phyloP scores from a whole-genome alignment of 2,329 filamentous ascomycete species.

The Teratosphaeria zuluensis region DNA sequence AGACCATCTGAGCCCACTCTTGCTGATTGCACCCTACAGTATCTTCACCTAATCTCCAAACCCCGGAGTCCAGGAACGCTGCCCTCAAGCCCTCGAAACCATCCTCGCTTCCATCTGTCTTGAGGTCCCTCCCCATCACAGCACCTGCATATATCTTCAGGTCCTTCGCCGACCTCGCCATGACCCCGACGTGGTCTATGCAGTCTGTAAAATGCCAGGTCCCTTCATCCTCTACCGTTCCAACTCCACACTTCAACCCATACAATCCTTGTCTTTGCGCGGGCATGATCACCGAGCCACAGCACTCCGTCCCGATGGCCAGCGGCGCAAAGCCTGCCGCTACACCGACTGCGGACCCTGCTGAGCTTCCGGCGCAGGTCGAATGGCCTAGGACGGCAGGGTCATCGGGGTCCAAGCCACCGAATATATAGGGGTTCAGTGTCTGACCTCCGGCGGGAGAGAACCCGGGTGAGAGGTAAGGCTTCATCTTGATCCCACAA shows the following conservation, averaged over 20 bases:
- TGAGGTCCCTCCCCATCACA: no score
- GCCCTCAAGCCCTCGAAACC: slow-evolving; percentile 1
- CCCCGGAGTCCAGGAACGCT: slow-evolving; percentile 1
- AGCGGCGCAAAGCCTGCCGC: slow-evolving; percentile 33
- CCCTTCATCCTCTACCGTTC: neutral
- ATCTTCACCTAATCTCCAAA: slow-evolving; percentile 1
- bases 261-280: slow-evolving; percentile 32
- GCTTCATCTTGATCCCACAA: slow-evolving; percentile 26
- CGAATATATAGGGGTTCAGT: slow-evolving; percentile 29
- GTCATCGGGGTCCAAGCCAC: slow-evolving; percentile 16
- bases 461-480: slow-evolving; percentile 29
- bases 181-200: slow-evolving; percentile 4
- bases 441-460: slow-evolving; percentile 31
- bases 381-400: slow-evolving; percentile 19
- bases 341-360: slow-evolving; percentile 26
- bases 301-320: slow-evolving; percentile 29
- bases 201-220: slow-evolving; percentile 1
- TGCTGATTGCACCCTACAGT: neutral
- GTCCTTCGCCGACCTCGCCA: slow-evolving; percentile 1
- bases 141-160: no score
- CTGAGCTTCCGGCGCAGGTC: slow-evolving; percentile 28
- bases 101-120: no score
- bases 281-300: slow-evolving; percentile 31
- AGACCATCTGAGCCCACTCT: neutral
- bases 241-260: slow-evolving; percentile 21